Evolutionary conservation across 208 protist genomes (phyloP).

Genomic region (Hexamita inflata): DNA sequence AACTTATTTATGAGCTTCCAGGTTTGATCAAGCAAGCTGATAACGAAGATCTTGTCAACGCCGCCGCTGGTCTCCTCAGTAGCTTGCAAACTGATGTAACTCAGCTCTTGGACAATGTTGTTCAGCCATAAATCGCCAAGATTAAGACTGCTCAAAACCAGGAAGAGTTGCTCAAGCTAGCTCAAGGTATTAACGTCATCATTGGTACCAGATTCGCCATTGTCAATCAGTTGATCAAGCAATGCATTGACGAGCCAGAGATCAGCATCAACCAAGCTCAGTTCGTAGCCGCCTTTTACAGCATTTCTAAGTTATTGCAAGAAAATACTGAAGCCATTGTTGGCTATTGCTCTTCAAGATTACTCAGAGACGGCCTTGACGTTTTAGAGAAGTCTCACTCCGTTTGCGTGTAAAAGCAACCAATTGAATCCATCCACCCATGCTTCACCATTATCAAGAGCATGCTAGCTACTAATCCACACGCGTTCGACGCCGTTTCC

Average conservation of each 20-base stretch:
- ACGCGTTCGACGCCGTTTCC: background rate
- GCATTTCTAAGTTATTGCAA: background rate
- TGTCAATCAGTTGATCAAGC: background rate
- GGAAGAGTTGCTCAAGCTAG: background rate
- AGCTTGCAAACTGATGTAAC: background rate
- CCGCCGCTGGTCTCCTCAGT: background rate
- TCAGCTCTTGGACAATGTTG: background rate
- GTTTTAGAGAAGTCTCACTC: too few relatives aligned
- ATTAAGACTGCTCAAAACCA: background rate
- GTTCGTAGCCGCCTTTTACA: background rate
- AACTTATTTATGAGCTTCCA: background rate
- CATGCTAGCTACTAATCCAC: background rate
- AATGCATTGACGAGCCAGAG: background rate
- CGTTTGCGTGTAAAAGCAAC: too few relatives aligned
- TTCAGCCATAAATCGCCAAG: background rate
- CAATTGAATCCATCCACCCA: background rate
- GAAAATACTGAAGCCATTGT: too few relatives aligned
- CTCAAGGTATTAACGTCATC: background rate
- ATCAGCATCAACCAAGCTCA: background rate
- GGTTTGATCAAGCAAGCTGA: background rate
- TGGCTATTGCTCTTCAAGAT: too few relatives aligned
- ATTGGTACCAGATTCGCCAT: background rate
- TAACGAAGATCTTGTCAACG: background rate
- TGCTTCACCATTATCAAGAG: background rate
- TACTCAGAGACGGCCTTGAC: too few relatives aligned